Evolutionary conservation across 495 filamentous ascomycete genomes (phyloP).

Genomic region (Hypoxylon crocopeplum): DNA sequence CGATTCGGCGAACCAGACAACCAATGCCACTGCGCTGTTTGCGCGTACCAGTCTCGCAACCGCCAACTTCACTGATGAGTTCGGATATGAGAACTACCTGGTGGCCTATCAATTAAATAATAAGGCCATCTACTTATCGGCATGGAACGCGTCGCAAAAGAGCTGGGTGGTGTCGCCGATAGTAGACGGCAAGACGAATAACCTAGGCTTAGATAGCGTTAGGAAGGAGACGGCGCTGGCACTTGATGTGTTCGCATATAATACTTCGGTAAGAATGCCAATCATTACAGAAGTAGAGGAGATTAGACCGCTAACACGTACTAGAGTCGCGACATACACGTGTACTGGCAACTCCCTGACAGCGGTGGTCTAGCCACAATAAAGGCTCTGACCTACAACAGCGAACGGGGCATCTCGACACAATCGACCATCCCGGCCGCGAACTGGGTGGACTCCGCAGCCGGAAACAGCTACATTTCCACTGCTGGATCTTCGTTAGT

Average conservation of each 20-base stretch:
- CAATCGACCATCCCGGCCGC: constrained; percentile 6
- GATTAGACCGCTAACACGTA: constrained; percentile 17
- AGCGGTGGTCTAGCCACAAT: constrained; percentile 33
- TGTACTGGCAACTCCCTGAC: constrained; percentile 39
- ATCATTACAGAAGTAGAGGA: background rate
- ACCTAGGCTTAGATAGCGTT: constrained; percentile 26
- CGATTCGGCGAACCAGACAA: background rate
- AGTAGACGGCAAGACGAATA: constrained; percentile 34
- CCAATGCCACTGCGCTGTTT: constrained; percentile 16
- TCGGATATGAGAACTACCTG: constrained; percentile 34
- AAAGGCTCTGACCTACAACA: constrained; percentile 27
- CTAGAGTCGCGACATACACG: constrained; percentile 36
- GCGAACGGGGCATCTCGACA: constrained; percentile 22
- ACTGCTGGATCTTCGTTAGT: constrained; percentile 31
- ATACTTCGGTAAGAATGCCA: constrained; percentile 20
- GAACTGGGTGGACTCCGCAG: constrained; percentile 31
- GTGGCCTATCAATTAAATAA: constrained; percentile 40
- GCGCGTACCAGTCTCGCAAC: constrained; percentile 35
- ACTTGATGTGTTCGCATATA: constrained; percentile 27
- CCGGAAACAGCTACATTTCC: constrained; percentile 35
- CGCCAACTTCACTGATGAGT: constrained; percentile 38
- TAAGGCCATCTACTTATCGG: constrained; percentile 32
- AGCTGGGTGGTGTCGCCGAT: constrained; percentile 37
- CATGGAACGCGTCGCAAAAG: constrained; percentile 36
- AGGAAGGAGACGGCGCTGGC: constrained; percentile 34